Evolutionary conservation across 441 rosid genomes (phyloP), one percentile per base, ranked within the genome.

Genomic region (Sinapis alba): DNA sequence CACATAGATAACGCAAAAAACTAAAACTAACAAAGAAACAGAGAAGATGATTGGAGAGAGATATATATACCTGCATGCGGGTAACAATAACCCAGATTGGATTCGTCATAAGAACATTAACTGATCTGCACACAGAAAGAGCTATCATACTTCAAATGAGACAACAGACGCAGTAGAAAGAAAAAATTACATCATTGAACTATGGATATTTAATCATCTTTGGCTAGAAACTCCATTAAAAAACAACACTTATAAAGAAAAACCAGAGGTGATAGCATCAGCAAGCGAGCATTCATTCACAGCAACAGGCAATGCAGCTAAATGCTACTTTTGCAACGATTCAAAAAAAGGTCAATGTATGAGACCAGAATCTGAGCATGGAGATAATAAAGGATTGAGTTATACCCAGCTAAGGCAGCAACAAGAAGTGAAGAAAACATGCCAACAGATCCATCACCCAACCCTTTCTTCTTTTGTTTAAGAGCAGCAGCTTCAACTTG

Each of bases 71-170:
- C 98, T 91, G 99, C 99, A 93, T 93, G 57, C 93, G 92, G 0
- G 99, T 95, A 74, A 95, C 98, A 78, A 95, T 92, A 51, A 95
- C 90, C 99, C 99, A 95, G 30, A 95, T 90, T 26, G 99, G 99
- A 78, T 86, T 95, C 50, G 98, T 95, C 85, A 91, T 71, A 51
- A 95, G 86, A 79, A 95, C 99, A 87, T 95, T 95, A 62, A 89
- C 88, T 50, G 90, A 86, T 85, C 99, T 95, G 83, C 75, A 81
- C 27, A 70, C 50, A 36, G 47, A 79, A 79, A 62, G 74, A 78
- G 38, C 34, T 72, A 50, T 47, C 13, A 30, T 41, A 11, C 54
- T 65, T 73, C 53, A 75, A 69, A 54, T 11, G 57, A 59, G 51
- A 69, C 24, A 58, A n/a, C 32, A 3, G 27, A 24, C 62, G 53